phyloP scores from a whole-genome alignment of 371 early-diverging fungal species.

The Mucor indicus region DNA sequence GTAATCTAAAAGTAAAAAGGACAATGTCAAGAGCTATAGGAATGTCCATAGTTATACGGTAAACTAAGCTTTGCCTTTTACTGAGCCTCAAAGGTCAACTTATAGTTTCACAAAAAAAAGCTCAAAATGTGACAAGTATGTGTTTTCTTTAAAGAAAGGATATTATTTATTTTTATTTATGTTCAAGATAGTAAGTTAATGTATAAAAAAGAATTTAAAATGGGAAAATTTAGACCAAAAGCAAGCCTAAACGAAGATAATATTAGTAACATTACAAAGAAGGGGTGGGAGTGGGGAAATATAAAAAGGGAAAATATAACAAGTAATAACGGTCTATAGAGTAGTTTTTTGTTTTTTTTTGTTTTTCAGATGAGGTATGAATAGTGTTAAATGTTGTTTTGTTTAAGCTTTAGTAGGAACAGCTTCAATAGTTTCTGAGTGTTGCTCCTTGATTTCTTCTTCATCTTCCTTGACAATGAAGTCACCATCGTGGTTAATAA shows the following conservation, averaged over 20 bases:
- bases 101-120: too few relatives aligned
- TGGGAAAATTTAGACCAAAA: too few relatives aligned
- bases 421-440: slow-evolving; percentile 4
- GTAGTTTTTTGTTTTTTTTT: neutral
- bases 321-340: slow-evolving; percentile 3
- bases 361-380: neutral
- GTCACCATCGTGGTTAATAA: slow-evolving; percentile 23
- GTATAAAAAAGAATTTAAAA: neutral
- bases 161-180: neutral
- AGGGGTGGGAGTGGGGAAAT: slow-evolving; percentile 15
- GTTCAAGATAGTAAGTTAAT: neutral
- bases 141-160: too few relatives aligned
- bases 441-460: slow-evolving; percentile 1
- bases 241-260: too few relatives aligned
- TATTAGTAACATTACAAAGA: slow-evolving; percentile 10
- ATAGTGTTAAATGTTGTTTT: neutral
- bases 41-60: too few relatives aligned
- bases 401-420: neutral
- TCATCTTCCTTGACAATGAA: slow-evolving; percentile 10
- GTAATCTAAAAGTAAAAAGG: too few relatives aligned
- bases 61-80: too few relatives aligned
- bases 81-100: too few relatives aligned
- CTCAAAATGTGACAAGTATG: too few relatives aligned
- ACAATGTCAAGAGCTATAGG: too few relatives aligned
- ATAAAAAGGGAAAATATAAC: slow-evolving; percentile 1